phyloP scores from a whole-genome alignment of 108 stramenopile species.

The Nitzschia sp. region DNA sequence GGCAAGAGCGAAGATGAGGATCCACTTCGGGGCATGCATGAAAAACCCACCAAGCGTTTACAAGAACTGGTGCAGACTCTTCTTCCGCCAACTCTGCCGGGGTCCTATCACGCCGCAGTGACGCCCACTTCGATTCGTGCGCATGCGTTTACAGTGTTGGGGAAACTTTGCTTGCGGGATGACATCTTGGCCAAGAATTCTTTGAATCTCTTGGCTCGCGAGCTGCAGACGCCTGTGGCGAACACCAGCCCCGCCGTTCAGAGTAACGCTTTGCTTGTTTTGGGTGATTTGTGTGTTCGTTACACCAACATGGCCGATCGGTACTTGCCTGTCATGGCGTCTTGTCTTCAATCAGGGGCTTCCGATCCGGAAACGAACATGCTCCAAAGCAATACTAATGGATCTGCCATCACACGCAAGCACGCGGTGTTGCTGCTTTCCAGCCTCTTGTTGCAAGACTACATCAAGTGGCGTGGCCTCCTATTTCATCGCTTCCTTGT shows the following conservation, averaged over 20 bases:
- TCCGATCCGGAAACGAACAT: constrained; percentile 22
- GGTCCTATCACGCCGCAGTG: constrained; percentile 20
- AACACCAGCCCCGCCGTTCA: constrained; percentile 59
- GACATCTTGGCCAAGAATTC: constrained; percentile 76
- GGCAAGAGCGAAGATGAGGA: neutral
- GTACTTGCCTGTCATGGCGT: constrained; percentile 89
- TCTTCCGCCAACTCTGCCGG: constrained; percentile 56
- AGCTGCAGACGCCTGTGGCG: constrained; percentile 67
- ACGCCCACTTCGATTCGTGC: constrained; percentile 53
- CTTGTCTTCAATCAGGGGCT: constrained; percentile 83
- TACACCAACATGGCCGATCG: constrained; percentile 94
- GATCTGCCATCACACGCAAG: constrained; percentile 72
- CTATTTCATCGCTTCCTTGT: constrained; percentile 89
- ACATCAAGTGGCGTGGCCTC: constrained; percentile 94
- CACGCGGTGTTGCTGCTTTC: constrained; percentile 88
- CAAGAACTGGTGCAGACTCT: constrained; percentile 59
- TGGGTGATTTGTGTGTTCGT: constrained; percentile 90
- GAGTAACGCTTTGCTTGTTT: constrained; percentile 86
- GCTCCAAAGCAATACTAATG: constrained; percentile 7
- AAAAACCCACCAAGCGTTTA: constrained; percentile 52
- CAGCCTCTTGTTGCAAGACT: constrained; percentile 91
- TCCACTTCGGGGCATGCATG: constrained; percentile 43
- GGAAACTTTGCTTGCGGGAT: constrained; percentile 93
- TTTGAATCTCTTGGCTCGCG: constrained; percentile 85
- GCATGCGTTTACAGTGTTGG: constrained; percentile 81